phyloP scores from a whole-genome alignment of 2,329 filamentous ascomycete genomes.

The Dothistroma pini region DNA sequence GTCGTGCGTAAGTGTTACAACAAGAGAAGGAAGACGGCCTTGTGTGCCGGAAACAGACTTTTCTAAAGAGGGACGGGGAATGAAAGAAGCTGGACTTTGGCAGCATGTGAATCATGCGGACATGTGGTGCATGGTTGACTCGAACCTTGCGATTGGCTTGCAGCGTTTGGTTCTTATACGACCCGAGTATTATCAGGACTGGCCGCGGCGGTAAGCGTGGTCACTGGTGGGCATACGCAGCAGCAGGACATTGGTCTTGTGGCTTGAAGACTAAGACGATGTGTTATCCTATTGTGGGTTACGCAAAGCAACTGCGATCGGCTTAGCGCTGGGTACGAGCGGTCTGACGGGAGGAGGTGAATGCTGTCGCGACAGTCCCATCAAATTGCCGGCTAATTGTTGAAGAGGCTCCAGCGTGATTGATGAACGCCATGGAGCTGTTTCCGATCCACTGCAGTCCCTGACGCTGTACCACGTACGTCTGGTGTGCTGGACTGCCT shows the following conservation, averaged over 20 bases:
- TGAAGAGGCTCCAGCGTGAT: background rate
- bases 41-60: background rate
- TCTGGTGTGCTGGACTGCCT: background rate
- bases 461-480: background rate
- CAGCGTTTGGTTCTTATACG: background rate
- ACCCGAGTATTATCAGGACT: background rate
- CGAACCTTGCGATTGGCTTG: conserved; percentile 5
- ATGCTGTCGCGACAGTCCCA: background rate
- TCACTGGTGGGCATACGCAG: background rate
- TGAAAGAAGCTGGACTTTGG: background rate
- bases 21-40: background rate
- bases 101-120: conserved; percentile 7
- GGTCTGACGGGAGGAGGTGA: background rate
- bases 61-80: background rate
- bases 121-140: conserved; percentile 2
- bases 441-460: background rate
- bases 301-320: background rate
- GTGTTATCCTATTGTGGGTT: background rate
- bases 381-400: background rate
- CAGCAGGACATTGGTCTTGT: background rate
- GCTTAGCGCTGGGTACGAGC: background rate
- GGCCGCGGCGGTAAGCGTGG: background rate
- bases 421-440: background rate
- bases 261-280: background rate
- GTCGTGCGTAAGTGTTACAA: background rate